These are phyloP conservation scores for Candida sakaeoensis DNA, from an alignment of 805 yeast genomes.

Conservation along the genomic window DNA sequence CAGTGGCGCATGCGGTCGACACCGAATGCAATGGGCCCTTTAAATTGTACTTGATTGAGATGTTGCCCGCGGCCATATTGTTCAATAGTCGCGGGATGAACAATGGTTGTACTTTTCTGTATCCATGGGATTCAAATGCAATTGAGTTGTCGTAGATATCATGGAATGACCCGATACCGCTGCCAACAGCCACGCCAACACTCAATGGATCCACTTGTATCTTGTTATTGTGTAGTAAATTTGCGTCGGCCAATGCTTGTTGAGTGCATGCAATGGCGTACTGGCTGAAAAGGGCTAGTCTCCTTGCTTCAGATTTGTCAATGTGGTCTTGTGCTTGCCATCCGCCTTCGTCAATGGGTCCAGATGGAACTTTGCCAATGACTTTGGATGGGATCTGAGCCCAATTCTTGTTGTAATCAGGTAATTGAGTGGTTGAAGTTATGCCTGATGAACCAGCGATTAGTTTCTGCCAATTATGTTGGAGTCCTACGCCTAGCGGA, in stretches of 20 bases:
- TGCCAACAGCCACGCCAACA: constrained; percentile 83
- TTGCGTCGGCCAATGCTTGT: constrained; percentile 74
- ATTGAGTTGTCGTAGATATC: constrained; percentile 66
- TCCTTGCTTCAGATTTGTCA: constrained; percentile 46
- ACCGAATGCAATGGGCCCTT: constrained; percentile 86
- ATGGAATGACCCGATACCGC: constrained; percentile 86
- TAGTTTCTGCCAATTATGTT: constrained; percentile 50
- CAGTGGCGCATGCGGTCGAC: constrained; percentile 97
- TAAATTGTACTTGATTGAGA: constrained; percentile 73
- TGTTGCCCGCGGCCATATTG: constrained; percentile 93
- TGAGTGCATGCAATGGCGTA: constrained; percentile 72
- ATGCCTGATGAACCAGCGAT: constrained; percentile 55
- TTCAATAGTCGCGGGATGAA: constrained; percentile 79
- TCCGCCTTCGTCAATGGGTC: constrained; percentile 37
- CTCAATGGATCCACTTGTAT: constrained; percentile 25
- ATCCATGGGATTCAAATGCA: constrained; percentile 42
- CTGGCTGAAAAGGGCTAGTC: constrained; percentile 71
- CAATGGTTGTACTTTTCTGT: constrained; percentile 74
- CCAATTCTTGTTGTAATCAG: constrained; percentile 44
- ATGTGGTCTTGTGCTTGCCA: constrained; percentile 56
- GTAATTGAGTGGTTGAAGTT: constrained; percentile 45
- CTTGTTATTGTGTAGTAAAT: constrained; percentile 14
- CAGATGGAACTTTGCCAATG: constrained; percentile 70
- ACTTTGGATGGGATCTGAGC: constrained; percentile 62
- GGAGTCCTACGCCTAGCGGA: constrained; percentile 76